Conservation (phyloP, 768 basidiomycete species). For the Lenzites betulinus region DNA sequence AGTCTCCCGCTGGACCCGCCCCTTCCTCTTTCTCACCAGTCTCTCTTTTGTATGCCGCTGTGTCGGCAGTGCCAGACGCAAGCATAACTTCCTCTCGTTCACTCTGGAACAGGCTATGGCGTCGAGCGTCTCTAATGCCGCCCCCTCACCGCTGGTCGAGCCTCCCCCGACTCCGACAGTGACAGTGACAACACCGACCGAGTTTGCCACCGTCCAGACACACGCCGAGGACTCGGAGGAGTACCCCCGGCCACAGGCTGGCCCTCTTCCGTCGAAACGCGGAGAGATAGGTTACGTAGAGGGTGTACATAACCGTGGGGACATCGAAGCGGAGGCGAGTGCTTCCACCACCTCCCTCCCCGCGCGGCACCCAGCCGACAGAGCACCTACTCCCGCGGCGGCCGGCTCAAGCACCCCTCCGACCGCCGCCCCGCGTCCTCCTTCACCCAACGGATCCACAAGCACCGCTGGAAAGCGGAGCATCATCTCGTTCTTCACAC, state of each 20-base stretch:
- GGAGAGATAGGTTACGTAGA: slow-evolving; percentile 69
- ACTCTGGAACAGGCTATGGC: slow-evolving; percentile 13
- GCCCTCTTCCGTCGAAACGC: slow-evolving; percentile 60
- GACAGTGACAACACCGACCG: slow-evolving; percentile 4
- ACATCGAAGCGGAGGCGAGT: slow-evolving; percentile 23
- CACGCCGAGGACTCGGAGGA: not conserved
- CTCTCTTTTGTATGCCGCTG: slow-evolving; percentile 20
- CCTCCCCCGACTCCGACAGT: not conserved
- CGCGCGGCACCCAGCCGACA: slow-evolving; percentile 53
- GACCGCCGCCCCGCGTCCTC: slow-evolving; percentile 20
- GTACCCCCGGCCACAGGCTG: slow-evolving; percentile 44
- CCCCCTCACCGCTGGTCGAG: slow-evolving; percentile 18
- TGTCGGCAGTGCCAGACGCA: slow-evolving; percentile 27
- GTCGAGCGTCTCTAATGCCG: slow-evolving; percentile 19
- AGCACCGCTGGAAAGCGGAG: slow-evolving; percentile 31
- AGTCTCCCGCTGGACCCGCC: not conserved
- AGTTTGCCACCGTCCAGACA: not conserved
- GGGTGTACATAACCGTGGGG: slow-evolving; percentile 34
- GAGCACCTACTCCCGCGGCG: slow-evolving; percentile 30
- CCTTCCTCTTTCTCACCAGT: not conserved
- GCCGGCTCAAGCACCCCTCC: slow-evolving; percentile 21
- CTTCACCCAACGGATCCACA: slow-evolving; percentile 14
- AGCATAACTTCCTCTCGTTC: slow-evolving; percentile 21
- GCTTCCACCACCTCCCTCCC: slow-evolving; percentile 35
- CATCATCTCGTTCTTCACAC: slow-evolving; percentile 43